Base-by-base conservation (phyloP, 2,329 filamentous ascomycete genomes). In the Dactylellina leptospora region DNA sequence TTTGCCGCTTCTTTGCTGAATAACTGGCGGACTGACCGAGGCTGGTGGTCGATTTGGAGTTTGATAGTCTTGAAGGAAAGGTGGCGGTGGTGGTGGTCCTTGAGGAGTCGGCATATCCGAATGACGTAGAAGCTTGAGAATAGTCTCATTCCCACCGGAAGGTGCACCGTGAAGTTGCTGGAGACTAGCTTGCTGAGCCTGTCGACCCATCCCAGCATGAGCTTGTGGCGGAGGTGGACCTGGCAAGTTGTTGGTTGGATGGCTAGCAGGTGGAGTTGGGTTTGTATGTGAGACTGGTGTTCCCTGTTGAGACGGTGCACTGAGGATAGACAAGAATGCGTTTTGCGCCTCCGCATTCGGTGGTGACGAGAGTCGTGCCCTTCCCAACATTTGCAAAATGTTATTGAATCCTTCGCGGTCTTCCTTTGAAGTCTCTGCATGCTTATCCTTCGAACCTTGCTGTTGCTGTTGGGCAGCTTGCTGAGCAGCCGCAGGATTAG, bases 401-500 rank as follows among this genome's bases (percentile, higher is more conserved):
- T 81, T 80, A 30, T 82, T 79, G 74, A 85, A 85, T 27, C 83
- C 84, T 76, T 83, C 82, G 73, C 83, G 82, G 73, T 85, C 84
- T 69, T 82, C 82, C 28, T 79, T 80, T 56, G 75, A 66, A 6
- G 75, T 51, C 58, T 59, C 62, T 25, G 33, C 62, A 77, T 53
- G 9, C 75, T 78, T 9, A 77, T 78, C 50, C 77, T 78, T 10
- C 74, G 64, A 5, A 51, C 53, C 18, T 6, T 55, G 60, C 13
- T 70, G 73, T 38, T 55, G 63, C 42, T 63, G 48, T 4, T 25
- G 45, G 16, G 3, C 10, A 2, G 18, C 18, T 5, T 40, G 20
- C 36, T 45, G 20, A 38, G 36, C 36, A n/a, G 36, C 28, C 23
- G 25, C 50, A 18, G 45, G 38, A n/a, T 13, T 40, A 8, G 51